phyloP scores from a whole-genome alignment of 306 rosid genomes.

The Glycine latifolia region DNA sequence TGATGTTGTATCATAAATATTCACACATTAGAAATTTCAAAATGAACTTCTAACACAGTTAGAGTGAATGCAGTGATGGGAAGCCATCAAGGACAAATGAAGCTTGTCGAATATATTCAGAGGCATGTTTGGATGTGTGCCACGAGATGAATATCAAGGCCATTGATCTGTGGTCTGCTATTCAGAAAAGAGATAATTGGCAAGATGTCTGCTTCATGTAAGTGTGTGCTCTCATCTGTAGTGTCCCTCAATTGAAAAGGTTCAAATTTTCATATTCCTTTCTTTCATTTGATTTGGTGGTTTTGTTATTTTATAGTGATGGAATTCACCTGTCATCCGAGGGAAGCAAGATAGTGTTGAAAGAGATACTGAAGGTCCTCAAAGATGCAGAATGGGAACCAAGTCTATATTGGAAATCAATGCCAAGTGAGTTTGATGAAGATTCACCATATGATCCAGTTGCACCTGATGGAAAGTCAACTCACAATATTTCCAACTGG shows the following conservation, averaged over 20 bases:
- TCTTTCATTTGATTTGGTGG: neutral
- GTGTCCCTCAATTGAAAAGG: neutral
- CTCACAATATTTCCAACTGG: conserved; percentile 16
- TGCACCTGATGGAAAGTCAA: conserved; percentile 47
- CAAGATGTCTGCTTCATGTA: conserved; percentile 62
- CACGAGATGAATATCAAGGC: conserved; percentile 60
- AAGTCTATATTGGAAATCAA: conserved; percentile 53
- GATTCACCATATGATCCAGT: conserved; percentile 55
- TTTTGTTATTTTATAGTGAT: conserved; percentile 55
- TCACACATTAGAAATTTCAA: no score
- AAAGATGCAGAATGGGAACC: conserved; percentile 76
- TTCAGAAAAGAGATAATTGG: conserved; percentile 69
- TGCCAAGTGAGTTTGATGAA: conserved; percentile 66
- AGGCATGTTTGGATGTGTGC: conserved; percentile 68
- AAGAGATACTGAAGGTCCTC: conserved; percentile 61
- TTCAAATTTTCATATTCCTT: neutral
- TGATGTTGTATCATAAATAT: no score
- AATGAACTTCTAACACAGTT: neutral
- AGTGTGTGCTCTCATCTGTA: conserved; percentile 36
- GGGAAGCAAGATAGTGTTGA: conserved; percentile 66
- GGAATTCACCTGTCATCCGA: conserved; percentile 69
- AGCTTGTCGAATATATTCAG: conserved; percentile 58
- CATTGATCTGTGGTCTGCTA: conserved; percentile 64
- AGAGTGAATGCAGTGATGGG: conserved; percentile 36
- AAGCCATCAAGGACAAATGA: conserved; percentile 49